phyloP scores from a whole-genome alignment of 2,329 filamentous ascomycete species.

The Aspergillus sclerotialis region DNA sequence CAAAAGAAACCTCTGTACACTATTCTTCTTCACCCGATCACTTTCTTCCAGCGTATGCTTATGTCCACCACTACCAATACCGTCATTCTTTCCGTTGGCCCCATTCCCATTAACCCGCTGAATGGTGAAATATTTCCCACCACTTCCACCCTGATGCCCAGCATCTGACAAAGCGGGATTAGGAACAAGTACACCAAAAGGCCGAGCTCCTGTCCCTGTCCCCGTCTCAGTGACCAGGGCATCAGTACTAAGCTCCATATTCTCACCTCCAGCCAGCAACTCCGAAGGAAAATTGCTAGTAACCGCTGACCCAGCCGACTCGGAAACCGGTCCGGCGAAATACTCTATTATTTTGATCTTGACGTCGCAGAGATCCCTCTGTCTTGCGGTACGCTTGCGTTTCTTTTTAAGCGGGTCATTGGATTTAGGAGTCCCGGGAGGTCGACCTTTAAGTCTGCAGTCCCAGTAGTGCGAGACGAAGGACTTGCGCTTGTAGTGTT shows the following conservation, averaged over 20 bases:
- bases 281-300: conserved; percentile 15
- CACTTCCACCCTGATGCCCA: conserved; percentile 42
- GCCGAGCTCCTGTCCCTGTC: conserved; percentile 12
- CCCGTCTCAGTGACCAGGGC: too few species aligned
- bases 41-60: conserved; percentile 67
- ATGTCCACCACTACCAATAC: conserved; percentile 64
- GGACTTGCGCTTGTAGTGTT: conserved; percentile 73
- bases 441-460: conserved; percentile 71
- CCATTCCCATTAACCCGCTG: conserved; percentile 73
- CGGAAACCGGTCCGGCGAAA: conserved; percentile 54
- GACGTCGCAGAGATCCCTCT: conserved; percentile 74
- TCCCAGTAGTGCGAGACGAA: conserved; percentile 82
- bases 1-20: conserved; percentile 59
- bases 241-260: conserved; percentile 18
- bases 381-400: conserved; percentile 66
- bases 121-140: conserved; percentile 62
- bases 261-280: conserved; percentile 15
- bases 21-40: conserved; percentile 76
- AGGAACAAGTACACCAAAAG: conserved; percentile 40
- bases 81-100: conserved; percentile 64
- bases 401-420: conserved; percentile 77
- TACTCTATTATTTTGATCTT: conserved; percentile 84
- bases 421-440: conserved; percentile 71
- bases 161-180: conserved; percentile 33
- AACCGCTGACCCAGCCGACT: conserved; percentile 28